Evolutionary conservation across 352 stramenopile species (phyloP), one percentile per base, ranked within the genome.

Genomic region (Phytophthora parvispora): DNA sequence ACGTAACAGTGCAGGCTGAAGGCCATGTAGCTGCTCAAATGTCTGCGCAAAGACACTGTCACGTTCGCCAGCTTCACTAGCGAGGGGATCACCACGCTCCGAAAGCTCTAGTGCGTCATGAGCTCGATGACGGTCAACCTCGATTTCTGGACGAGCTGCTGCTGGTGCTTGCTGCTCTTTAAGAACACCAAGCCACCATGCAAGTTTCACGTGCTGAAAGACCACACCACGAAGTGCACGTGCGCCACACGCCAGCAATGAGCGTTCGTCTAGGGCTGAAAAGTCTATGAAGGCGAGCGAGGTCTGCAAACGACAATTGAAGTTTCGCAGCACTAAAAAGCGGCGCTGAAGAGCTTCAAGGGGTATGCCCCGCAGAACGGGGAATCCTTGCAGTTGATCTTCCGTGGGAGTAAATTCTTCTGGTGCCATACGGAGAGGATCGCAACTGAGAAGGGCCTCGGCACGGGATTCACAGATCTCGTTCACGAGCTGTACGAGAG

Each of bases 161-260:
- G 87, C 89, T 28, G 90, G 90, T 6, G 84, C 91, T 52, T 97
- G 89, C 64, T 95, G 88, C 24, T 97, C 90, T 60, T 95, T 95
- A 4, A 97, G 75, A 36, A 97, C 81, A 9, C 87, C 93, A 9
- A 95, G 81, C 89, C 90, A 97, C 90, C 89, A 97, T 31, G 87
- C 86, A 40, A 97, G 83, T 57, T 97, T 97, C 27, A 97, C 89
- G 28, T 94, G 83, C 70, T 97, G 90, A 63, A 97, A 97, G 10
- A 97, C 79, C 6, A 92, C 60, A 1, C 90, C 89, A 0, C 89
- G 87, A 48, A 97, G 73, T 25, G 52, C 53, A 8, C 86, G 80
- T n/a, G 77, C 66, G 1, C 86, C 89, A 25, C 80, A 77, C 1
- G 85, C 88, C 4, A 97, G 67, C 43, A 94, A 43, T 4, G 88